phyloP scores from a whole-genome alignment of 371 early-diverging fungal genomes.

The Lichtheimia corymbifera region DNA sequence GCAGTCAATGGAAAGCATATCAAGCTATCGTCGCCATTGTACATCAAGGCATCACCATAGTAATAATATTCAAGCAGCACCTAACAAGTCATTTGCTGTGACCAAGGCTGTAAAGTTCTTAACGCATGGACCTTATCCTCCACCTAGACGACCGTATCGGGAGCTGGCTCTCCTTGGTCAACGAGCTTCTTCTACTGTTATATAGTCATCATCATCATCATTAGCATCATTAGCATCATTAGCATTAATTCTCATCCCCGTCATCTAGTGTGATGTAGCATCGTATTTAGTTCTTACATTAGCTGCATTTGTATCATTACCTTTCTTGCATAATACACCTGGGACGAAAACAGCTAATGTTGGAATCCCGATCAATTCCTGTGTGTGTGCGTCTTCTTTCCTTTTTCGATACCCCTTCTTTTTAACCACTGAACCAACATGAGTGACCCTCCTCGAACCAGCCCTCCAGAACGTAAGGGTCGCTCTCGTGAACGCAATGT shows the following conservation, averaged over 20 bases:
- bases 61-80: neutral
- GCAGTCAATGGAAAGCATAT: too few species aligned
- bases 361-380: too few species aligned
- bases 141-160: conserved; percentile 29
- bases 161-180: conserved; percentile 19
- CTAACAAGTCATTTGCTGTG: neutral
- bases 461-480: conserved; percentile 11
- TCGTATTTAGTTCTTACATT: too few species aligned
- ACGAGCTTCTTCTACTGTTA: neutral
- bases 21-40: neutral
- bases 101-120: neutral
- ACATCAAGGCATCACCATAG: too few species aligned
- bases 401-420: neutral
- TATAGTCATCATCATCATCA: neutral
- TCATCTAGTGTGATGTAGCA: too few species aligned
- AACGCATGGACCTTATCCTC: conserved; percentile 41
- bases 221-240: neutral
- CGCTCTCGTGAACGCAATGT: conserved; percentile 17
- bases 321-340: neutral
- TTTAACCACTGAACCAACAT: neutral
- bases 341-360: too few species aligned
- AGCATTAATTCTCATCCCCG: neutral
- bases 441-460: neutral
- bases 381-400: neutral
- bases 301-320: neutral